A percentile compares a stretch with the other conserved stretches of the same genome.
These are phyloP conservation scores for Penicillium occitanis DNA, from an alignment of 2,329 filamentous ascomycete genomes.

Conservation along the genomic window DNA sequence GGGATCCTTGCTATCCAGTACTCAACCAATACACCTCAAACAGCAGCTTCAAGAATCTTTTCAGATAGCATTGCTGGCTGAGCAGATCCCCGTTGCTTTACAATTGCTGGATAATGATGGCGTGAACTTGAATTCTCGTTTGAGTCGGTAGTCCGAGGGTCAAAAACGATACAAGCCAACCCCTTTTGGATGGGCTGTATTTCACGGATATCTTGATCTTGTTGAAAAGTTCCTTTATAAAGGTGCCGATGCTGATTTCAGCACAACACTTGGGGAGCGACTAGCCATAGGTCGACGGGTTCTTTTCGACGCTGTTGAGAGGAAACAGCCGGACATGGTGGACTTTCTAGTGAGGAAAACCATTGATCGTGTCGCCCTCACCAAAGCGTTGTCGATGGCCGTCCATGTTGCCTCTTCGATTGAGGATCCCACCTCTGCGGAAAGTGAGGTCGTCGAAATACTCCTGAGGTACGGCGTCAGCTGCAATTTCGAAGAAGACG, in stretches of 20 bases:
- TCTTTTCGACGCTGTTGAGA: conserved; percentile 1
- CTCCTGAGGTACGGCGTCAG: not conserved
- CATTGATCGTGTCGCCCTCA: not conserved
- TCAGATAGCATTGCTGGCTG: not conserved
- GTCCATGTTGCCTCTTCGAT: not conserved
- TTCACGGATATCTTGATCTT: not conserved
- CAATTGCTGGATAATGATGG: not conserved
- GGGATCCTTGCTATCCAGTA: not conserved
- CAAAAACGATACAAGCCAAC: not conserved
- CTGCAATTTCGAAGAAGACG: conserved; percentile 1
- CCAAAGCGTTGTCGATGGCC: not conserved
- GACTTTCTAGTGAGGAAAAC: not conserved
- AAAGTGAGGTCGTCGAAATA: not conserved
- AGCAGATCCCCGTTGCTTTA: not conserved
- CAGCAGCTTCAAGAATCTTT: not conserved
- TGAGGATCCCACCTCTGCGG: not conserved
- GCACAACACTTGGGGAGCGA: not conserved
- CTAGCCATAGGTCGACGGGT: not conserved
- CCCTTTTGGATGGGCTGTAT: not conserved
- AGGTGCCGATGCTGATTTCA: not conserved
- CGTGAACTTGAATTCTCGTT: not conserved
- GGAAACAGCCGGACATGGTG: not conserved
- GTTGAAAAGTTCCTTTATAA: not conserved
- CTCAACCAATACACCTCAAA: not conserved
- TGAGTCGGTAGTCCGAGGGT: not conserved